Base-by-base conservation (phyloP, 2,329 filamentous ascomycete genomes). In the Fusarium lateritium region DNA sequence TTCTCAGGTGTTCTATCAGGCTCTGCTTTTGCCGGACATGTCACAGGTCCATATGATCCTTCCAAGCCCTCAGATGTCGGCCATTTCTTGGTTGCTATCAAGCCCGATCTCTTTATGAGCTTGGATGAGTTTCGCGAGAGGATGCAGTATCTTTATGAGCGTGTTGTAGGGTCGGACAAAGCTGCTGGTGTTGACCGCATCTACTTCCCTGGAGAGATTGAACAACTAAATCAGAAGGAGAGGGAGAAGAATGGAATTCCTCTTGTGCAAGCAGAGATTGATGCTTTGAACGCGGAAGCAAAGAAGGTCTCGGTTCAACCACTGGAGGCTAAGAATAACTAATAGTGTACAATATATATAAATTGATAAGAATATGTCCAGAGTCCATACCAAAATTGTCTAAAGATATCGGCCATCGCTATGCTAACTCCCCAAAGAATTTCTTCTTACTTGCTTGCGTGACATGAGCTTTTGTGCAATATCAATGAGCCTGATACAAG, bases 1-100 rank as follows among this genome's bases (percentile, higher is more conserved):
- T 95, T 96, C 75, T 94, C 92, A 0, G 93, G 92, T 0, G 90
- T 92, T 0, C 74, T 96, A 1, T 93, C 91, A 0, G 93, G 92
- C 0, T 91, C 89, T 33, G 92, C 92, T 0, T 96, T 93, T 78
- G 93, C 92, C 0, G 92, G 92, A 0, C 84, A 92, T 73, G 93
- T 96, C 19, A 92, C 89, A 0, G 88, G 88, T 19, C 93, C 93
- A 0, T 96, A 96, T 76, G 92, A 94, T 73, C 85, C 90, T 4
- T 89, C 86, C 0, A 87, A 84, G 60, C 84, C 88, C 2, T 89
- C 90, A 0, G 89, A 94, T 72, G 92, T 94, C 0, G 92, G 92
- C 0, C 92, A 94, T 75, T 93, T 94, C 65, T 76, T 94, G 2
- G 80, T 93, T 2, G 91, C 87, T 19, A 86, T 94, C 69, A 92